phyloP scores from a whole-genome alignment of 2,329 filamentous ascomycete species.

The Xylaria sp. region DNA sequence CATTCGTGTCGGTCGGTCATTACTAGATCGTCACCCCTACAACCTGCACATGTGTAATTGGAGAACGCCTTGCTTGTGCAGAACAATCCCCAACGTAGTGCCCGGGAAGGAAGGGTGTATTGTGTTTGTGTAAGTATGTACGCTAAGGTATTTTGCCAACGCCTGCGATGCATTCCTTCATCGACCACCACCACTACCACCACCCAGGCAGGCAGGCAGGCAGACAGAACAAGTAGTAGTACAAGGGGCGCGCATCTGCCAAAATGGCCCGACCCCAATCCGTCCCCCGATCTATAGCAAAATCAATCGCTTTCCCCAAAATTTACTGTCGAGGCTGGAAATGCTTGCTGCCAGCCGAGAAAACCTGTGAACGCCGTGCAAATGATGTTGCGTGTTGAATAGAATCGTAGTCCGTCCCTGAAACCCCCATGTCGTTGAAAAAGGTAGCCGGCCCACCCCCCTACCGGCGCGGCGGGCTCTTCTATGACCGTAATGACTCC shows the following conservation, averaged over 20 bases:
- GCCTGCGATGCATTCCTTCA: not conserved
- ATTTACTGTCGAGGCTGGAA: not conserved
- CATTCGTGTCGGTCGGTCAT: not conserved
- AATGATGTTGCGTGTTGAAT: not conserved
- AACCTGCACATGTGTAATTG: not conserved
- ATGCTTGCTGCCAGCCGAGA: not conserved
- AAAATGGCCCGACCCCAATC: not conserved
- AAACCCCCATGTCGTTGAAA: too few relatives aligned
- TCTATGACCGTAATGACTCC: conserved; percentile 36
- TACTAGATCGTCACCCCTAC: not conserved
- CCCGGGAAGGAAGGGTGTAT: not conserved
- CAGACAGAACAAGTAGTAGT: not conserved
- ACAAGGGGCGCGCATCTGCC: not conserved
- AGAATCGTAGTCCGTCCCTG: not conserved
- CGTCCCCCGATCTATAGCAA: not conserved
- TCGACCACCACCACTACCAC: too few relatives aligned
- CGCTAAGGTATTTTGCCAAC: not conserved
- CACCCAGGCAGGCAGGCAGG: too few relatives aligned
- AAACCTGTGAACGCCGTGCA: conserved; percentile 2
- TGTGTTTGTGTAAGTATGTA: not conserved
- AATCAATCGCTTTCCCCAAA: not conserved
- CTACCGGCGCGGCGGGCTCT: not conserved
- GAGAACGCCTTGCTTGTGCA: not conserved
- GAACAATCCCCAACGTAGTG: not conserved
- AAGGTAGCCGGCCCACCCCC: too few relatives aligned